Evolutionary conservation across 1,284 basidiomycete genomes (phyloP), one percentile per base, ranked within the genome.

Genomic region (Hemileia vastatrix): DNA sequence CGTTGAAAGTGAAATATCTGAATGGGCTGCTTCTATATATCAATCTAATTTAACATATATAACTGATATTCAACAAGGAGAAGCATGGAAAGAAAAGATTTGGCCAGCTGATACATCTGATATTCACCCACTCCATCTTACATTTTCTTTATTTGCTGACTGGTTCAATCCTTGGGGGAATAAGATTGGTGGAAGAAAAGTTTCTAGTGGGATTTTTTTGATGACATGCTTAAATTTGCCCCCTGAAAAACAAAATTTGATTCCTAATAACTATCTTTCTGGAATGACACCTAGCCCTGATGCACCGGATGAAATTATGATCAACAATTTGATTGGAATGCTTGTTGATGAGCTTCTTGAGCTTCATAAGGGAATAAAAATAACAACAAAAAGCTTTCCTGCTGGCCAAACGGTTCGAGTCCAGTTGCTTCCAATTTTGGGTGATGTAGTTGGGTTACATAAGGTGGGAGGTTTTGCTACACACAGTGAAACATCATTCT

Each of bases 121-220:
- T n/a, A n/a, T n/a, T n/a, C n/a, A n/a, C n/a, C n/a, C n/a, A n/a
- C 33, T 59, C 4, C 18, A 52, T 15, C 33, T 59, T 15, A 36
- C 19, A 6, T 59, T 59, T 13, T 59, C 49, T 21, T 49, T 52
- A 1, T 52, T 59, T 27, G 21, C 52, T 8, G 49, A 59, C 40
- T 59, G 57, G 49, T 59, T 51, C 19, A 59, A 52, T 40, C 57
- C 57, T 0, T 23, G 32, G 3, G 57, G 57, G 24, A 58, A 58
- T 40, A 49, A 51, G 8, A 13, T 3, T 4, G 31, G 32, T 1
- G 33, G 48, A 4, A 43, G 45, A 44, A 11, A 51, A 13, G 2
- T 43, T 4, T 59, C 13, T 18, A 18, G 27, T 5, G 49, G 49
- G 1, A 24, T 59, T 31, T 24, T 59, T 45, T 9, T 19, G 8